Percentiles rank a stretch among this genome's conserved stretches.
Conservation (phyloP, 2,329 filamentous ascomycete species). For the Tolypocladium nubicola region DNA sequence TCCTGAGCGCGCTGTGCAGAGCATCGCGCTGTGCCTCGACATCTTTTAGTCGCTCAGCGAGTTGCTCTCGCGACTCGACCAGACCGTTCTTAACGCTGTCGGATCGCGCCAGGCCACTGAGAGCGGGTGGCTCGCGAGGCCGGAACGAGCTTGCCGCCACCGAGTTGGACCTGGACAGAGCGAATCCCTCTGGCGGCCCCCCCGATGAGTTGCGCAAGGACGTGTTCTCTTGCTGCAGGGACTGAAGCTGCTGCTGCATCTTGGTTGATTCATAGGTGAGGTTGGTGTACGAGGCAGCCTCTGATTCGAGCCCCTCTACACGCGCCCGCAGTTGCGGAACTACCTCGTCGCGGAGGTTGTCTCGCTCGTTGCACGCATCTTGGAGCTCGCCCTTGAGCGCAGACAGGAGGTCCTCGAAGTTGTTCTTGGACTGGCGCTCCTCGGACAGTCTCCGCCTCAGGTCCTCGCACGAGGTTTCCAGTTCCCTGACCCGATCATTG, state of each 20-base stretch:
- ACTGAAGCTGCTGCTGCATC: conserved; percentile 76
- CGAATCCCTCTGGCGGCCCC: conserved; percentile 7
- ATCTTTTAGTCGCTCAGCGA: conserved; percentile 78
- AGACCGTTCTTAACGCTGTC: conserved; percentile 41
- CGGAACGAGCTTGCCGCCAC: conserved; percentile 44
- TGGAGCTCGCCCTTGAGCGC: conserved; percentile 77
- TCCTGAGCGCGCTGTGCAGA: conserved; percentile 77
- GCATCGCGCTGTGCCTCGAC: conserved; percentile 91
- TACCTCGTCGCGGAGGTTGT: conserved; percentile 82
- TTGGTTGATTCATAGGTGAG: conserved; percentile 72
- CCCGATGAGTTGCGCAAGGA: conserved; percentile 33
- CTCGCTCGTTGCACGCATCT: conserved; percentile 74
- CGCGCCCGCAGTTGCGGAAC: conserved; percentile 68
- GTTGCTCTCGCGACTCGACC: conserved; percentile 52
- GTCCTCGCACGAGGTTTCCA: conserved; percentile 74
- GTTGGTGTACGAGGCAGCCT: conserved; percentile 61
- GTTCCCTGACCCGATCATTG: conserved; percentile 57
- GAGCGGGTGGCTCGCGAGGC: conserved; percentile 24
- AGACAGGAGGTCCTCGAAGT: conserved; percentile 83
- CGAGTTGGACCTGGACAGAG: conserved; percentile 55
- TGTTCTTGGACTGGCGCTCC: conserved; percentile 79
- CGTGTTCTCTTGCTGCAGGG: conserved; percentile 58
- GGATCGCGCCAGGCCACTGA: conserved; percentile 45
- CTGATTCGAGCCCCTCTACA: conserved; percentile 66
- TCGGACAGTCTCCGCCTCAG: conserved; percentile 71